Conservation (phyloP, 1,284 basidiomycete genomes). For the Moesziomyces sp. region DNA sequence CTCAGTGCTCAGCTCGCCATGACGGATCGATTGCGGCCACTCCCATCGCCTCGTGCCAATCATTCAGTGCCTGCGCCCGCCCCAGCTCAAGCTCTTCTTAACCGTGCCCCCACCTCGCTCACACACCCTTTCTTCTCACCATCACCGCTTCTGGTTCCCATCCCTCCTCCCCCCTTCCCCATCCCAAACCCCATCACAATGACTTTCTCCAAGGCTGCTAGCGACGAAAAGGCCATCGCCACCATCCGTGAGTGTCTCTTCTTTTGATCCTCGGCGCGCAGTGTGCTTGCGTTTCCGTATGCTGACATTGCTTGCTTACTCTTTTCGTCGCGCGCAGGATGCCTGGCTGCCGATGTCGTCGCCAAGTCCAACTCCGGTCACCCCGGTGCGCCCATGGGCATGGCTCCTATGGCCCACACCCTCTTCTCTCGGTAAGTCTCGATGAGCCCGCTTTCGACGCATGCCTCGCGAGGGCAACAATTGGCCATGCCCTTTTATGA, state of each 20-base stretch:
- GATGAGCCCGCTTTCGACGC: too few relatives aligned
- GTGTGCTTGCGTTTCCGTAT: not conserved
- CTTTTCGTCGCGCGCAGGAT: conserved; percentile 20
- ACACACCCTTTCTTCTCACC: conserved; percentile 11
- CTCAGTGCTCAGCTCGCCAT: not conserved
- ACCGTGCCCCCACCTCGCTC: not conserved
- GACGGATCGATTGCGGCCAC: conserved; percentile 14
- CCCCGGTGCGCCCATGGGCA: conserved; percentile 72
- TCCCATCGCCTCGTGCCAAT: not conserved
- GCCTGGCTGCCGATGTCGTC: conserved; percentile 59
- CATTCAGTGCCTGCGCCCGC: not conserved
- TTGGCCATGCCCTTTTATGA: not conserved
- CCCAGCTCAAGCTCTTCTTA: conserved; percentile 4
- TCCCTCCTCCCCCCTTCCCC: not conserved
- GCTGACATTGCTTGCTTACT: conserved; percentile 1
- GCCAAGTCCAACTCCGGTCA: conserved; percentile 77
- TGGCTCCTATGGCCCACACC: conserved; percentile 88
- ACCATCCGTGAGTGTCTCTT: conserved; percentile 55
- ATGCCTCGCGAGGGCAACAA: too few relatives aligned
- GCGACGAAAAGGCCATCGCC: conserved; percentile 60
- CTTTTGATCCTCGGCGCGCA: conserved; percentile 1
- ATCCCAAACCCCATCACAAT: conserved; percentile 43
- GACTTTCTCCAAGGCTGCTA: conserved; percentile 53
- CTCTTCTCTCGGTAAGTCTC: conserved; percentile 73
- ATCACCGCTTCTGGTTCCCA: conserved; percentile 12